Conservation (phyloP, 805 yeast species). For the Wickerhamiella slavikovae region DNA sequence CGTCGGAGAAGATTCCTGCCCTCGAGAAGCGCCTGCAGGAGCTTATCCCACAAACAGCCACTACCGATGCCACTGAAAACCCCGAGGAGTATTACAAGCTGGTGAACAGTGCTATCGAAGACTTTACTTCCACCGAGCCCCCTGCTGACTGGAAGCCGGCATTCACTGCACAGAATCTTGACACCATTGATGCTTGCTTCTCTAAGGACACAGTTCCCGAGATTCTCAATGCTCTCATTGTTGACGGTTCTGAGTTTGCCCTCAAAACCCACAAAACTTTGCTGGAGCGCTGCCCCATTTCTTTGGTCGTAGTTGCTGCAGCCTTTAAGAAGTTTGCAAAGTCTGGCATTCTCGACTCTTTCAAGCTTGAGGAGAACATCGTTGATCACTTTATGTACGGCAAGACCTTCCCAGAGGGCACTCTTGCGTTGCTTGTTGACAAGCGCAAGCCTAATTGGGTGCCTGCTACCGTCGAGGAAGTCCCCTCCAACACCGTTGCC, state of each 20-base stretch:
- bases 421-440: slow-evolving; percentile 24
- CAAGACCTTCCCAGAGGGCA: slow-evolving; percentile 43
- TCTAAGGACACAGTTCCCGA: slow-evolving; percentile 28
- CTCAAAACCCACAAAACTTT: slow-evolving; percentile 32
- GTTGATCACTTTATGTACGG: slow-evolving; percentile 56
- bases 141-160: slow-evolving; percentile 32
- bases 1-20: slow-evolving; percentile 38
- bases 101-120: slow-evolving; percentile 58
- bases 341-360: slow-evolving; percentile 39
- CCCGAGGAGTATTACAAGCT: slow-evolving; percentile 20
- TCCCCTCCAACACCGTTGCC: slow-evolving; percentile 14
- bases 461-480: slow-evolving; percentile 24
- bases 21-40: slow-evolving; percentile 46
- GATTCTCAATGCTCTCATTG: slow-evolving; percentile 32
- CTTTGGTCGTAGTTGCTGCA: slow-evolving; percentile 51
- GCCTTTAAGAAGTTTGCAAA: slow-evolving; percentile 40
- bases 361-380: slow-evolving; percentile 50
- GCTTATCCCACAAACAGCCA: slow-evolving; percentile 22
- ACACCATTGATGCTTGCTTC: slow-evolving; percentile 51
- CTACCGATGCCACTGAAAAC: slow-evolving; percentile 2
- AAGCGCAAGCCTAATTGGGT: slow-evolving; percentile 34
- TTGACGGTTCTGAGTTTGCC: slow-evolving; percentile 48
- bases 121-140: slow-evolving; percentile 43
- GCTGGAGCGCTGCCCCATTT: slow-evolving; percentile 51
- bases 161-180: slow-evolving; percentile 29